Percentiles rank a stretch among this genome's conserved stretches.
Evolutionary conservation across 2,329 filamentous ascomycete genomes (phyloP).

Genomic region (Fusarium avenaceum): DNA sequence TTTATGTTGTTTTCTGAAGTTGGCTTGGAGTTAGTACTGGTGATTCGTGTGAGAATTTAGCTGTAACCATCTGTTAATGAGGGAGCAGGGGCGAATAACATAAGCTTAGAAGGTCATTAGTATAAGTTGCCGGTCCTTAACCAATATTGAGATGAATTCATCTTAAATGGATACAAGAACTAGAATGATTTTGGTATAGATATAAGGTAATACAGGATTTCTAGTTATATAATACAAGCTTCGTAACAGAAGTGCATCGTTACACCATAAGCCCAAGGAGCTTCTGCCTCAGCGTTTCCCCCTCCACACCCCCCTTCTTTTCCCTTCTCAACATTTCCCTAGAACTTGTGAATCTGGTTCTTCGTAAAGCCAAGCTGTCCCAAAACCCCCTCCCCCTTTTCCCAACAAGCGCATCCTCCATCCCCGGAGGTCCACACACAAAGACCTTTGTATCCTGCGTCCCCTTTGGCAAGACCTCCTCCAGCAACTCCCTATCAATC

Average conservation of each 20-base stretch:
- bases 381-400: constrained; percentile 64
- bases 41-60: too few species aligned
- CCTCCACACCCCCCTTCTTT: background rate
- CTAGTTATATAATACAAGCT: too few species aligned
- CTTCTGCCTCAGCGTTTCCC: background rate
- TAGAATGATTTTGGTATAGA: background rate
- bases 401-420: constrained; percentile 71
- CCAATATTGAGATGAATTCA: background rate
- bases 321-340: accelerated
- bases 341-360: constrained; percentile 72
- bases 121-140: background rate
- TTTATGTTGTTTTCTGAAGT: accelerated
- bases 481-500: constrained; percentile 69
- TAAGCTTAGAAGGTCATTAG: background rate
- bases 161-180: background rate
- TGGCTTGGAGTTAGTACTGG: background rate
- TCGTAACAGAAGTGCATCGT: too few species aligned
- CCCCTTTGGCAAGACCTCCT: constrained; percentile 59
- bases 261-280: background rate
- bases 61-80: background rate
- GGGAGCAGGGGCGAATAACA: background rate
- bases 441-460: constrained; percentile 69
- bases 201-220: background rate
- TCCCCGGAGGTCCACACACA: constrained; percentile 76
- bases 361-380: constrained; percentile 69